Conservation (phyloP, 2,329 filamentous ascomycete genomes). For the Exophiala bonariae region DNA sequence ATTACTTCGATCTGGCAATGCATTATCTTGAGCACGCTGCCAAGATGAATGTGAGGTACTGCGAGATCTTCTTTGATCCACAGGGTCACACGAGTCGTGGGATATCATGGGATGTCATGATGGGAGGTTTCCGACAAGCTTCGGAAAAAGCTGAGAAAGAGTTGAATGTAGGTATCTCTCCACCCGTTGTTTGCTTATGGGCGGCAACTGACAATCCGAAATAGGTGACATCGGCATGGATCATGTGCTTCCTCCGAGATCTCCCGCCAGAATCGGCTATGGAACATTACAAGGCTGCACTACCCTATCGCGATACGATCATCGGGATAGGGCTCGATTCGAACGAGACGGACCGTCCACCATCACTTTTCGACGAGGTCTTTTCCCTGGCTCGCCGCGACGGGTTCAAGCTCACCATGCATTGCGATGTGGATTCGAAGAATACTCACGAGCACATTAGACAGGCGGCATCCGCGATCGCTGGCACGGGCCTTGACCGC, state of each 20-base stretch:
- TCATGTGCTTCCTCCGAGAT: slow-evolving; percentile 47
- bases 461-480: slow-evolving; percentile 37
- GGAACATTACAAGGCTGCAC: slow-evolving; percentile 39
- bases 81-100: slow-evolving; percentile 44
- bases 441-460: slow-evolving; percentile 47
- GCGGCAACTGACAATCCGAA: not conserved
- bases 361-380: slow-evolving; percentile 44
- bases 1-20: slow-evolving; percentile 46
- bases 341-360: slow-evolving; percentile 49
- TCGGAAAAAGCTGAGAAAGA: slow-evolving; percentile 31
- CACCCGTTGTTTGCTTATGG: not conserved
- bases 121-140: slow-evolving; percentile 39
- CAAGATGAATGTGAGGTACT: slow-evolving; percentile 42
- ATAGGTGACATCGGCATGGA: slow-evolving; percentile 32
- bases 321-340: slow-evolving; percentile 45
- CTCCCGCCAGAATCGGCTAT: slow-evolving; percentile 40
- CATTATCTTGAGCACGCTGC: slow-evolving; percentile 36
- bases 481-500: slow-evolving; percentile 21
- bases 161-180: slow-evolving; percentile 32
- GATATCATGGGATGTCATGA: slow-evolving; percentile 32
- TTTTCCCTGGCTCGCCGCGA: slow-evolving; percentile 40
- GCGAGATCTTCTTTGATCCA: slow-evolving; percentile 45
- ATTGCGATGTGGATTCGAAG: slow-evolving; percentile 52
- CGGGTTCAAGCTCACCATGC: slow-evolving; percentile 48
- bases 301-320: slow-evolving; percentile 32